Base-by-base conservation (phyloP, 2,329 filamentous ascomycete genomes). In the Emericellopsis atlantica region DNA sequence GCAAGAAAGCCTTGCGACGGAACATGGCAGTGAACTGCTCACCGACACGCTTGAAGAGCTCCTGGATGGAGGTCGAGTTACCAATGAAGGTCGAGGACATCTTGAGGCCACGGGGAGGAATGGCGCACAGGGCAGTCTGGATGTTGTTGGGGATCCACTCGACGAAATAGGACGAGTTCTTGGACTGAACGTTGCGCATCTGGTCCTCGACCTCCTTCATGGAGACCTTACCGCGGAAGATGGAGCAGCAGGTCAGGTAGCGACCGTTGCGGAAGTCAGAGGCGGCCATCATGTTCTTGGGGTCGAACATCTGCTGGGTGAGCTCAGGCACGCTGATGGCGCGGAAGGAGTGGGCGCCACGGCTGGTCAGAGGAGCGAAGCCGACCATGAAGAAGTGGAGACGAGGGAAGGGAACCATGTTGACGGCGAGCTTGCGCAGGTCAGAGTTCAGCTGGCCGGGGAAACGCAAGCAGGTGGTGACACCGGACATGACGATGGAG, bases 71-170 rank as follows among this genome's bases (percentile, higher is more conserved):
- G 56, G 92, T 98, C 50, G 89, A 95, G 83, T 98, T 98, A 62
- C 92, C 92, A 54, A 98, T 87, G 57, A 98, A 98, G 64, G 92
- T 98, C 37, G 90, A 90, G 43, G 90, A 95, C 90, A 98, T 98
- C 80, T 92, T 93, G 57, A 98, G 84, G 56, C 92, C 90, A 60
- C 89, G 88, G 46, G 92, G 92, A 57, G 92, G 92, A 62, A 98
- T 95, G 47, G 90, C 95, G 83, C 92, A 98, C 53, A 98, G 87
- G 51, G 92, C 90, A 56, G 90, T 96, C 79, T 96, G 92, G 60
- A 98, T 89, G 74, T 98, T 98, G 84, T 98, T 96, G 71, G 92
- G 92, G 59, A 98, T 98, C 92, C 92, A 98, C 76, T 98, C 92
- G 55, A 98, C 92, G 64, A 98, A 98, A 81, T 98, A 98, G 52